A percentile compares a stretch with the other conserved stretches of the same genome.
phyloP scores from a whole-genome alignment of 768 basidiomycete genomes.

The Russula virescens region DNA sequence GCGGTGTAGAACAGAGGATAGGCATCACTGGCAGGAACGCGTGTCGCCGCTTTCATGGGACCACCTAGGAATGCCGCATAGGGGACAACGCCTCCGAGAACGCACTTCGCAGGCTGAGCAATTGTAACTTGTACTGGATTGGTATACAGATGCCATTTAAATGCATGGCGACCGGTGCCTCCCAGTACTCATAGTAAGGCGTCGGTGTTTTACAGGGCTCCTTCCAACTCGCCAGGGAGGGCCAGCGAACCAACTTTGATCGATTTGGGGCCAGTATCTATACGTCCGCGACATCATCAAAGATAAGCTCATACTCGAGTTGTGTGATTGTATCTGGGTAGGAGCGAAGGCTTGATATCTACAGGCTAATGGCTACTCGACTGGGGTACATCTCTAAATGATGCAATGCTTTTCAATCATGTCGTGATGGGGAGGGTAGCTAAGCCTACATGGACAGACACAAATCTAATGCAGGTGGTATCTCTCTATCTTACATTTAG shows the following conservation, averaged over 20 bases:
- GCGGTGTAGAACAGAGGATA: constrained; percentile 17
- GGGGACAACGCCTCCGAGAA: constrained; percentile 22
- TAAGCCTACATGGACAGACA: constrained; percentile 19
- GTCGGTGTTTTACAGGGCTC: constrained; percentile 19
- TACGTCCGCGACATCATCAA: constrained; percentile 30
- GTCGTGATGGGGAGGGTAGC: constrained; percentile 26
- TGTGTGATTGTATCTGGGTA: neutral
- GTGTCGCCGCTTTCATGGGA: constrained; percentile 30
- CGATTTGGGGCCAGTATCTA: constrained; percentile 29
- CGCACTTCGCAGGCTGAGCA: constrained; percentile 19
- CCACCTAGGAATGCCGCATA: constrained; percentile 24
- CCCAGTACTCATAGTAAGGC: neutral
- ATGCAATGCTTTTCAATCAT: constrained; percentile 27
- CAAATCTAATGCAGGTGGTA: constrained; percentile 23
- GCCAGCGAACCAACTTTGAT: constrained; percentile 25
- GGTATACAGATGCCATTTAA: constrained; percentile 22
- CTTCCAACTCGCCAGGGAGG: constrained; percentile 24
- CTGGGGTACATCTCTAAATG: constrained; percentile 16
- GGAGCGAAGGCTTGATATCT: neutral
- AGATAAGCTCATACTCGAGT: constrained; percentile 17
- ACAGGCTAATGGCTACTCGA: constrained; percentile 27
- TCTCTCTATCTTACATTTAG: neutral
- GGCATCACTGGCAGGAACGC: constrained; percentile 22
- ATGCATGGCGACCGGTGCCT: too few relatives aligned
- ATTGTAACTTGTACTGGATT: constrained; percentile 28